A percentile compares a stretch with the other conserved stretches of the same genome.
Conservation (phyloP, 768 basidiomycete genomes). For the Russula abietina region DNA sequence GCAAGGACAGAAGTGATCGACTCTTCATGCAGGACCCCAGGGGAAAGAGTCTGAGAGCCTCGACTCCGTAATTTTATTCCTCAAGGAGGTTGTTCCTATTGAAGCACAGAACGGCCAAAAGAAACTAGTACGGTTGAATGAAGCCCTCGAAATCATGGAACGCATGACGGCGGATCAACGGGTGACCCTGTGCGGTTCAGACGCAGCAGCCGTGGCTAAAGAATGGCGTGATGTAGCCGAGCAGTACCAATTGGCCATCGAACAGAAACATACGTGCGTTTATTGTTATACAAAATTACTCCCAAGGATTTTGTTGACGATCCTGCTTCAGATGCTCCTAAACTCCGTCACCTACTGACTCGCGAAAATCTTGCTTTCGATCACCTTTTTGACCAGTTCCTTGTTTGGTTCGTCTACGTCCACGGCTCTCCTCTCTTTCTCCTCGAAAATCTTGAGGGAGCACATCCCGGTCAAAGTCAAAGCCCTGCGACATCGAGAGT, state of each 20-base stretch:
- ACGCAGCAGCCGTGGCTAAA: slow-evolving; percentile 2
- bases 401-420: slow-evolving; percentile 66
- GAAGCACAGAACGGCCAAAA: slow-evolving; percentile 9
- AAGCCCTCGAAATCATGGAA: slow-evolving; percentile 11
- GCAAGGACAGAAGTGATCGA: neutral
- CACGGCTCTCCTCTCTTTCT: slow-evolving; percentile 70
- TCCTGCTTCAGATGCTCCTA: slow-evolving; percentile 3
- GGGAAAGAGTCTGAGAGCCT: slow-evolving; percentile 8
- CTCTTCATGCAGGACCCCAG: neutral
- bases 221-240: slow-evolving; percentile 13
- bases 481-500: no score
- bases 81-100: slow-evolving; percentile 13
- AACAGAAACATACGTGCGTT: neutral
- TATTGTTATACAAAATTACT: neutral
- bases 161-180: slow-evolving; percentile 8
- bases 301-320: neutral
- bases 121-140: slow-evolving; percentile 9
- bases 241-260: slow-evolving; percentile 9
- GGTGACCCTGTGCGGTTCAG: slow-evolving; percentile 1
- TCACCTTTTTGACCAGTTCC: slow-evolving; percentile 70
- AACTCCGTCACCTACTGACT: neutral
- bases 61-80: slow-evolving; percentile 9
- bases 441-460: no score
- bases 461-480: no score
- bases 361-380: slow-evolving; percentile 41